Conservation (phyloP, 176 grass and related monocot species). For the Eleusine coracana region DNA sequence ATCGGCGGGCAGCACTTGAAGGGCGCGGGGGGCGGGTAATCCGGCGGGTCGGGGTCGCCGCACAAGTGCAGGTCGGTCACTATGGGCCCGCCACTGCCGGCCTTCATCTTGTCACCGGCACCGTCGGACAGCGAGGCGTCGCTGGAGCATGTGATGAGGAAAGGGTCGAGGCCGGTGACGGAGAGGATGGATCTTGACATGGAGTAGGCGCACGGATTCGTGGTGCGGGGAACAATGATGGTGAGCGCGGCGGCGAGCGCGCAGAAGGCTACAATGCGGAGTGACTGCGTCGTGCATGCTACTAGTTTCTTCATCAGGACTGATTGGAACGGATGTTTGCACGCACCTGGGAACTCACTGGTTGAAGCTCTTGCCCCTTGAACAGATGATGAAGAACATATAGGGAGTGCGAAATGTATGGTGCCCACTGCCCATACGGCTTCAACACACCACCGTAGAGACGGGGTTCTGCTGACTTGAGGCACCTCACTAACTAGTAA, state of each 20-base stretch:
- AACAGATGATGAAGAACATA: background rate
- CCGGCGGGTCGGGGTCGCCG: slow-evolving; percentile 22
- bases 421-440: no score
- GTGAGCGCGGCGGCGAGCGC: background rate
- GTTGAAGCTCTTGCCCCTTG: background rate
- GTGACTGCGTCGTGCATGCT: background rate
- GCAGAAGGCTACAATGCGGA: background rate
- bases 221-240: background rate
- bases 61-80: slow-evolving; percentile 14
- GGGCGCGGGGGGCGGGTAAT: slow-evolving; percentile 10
- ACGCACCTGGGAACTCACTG: background rate
- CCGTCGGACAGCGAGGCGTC: background rate
- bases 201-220: slow-evolving; percentile 12
- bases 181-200: slow-evolving; percentile 26
- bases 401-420: background rate
- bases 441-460: no score
- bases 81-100: slow-evolving; percentile 30
- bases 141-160: slow-evolving; percentile 15
- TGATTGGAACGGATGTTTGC: background rate
- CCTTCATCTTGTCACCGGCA: no score
- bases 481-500: no score
- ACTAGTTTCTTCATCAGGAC: background rate
- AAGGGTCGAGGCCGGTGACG: slow-evolving; percentile 25
- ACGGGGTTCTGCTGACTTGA: no score
- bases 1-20: slow-evolving; percentile 40